Percentiles rank a stretch among this genome's conserved stretches.
phyloP scores from a whole-genome alignment of 179 eudicot genomes.

The Pouteria campechiana region DNA sequence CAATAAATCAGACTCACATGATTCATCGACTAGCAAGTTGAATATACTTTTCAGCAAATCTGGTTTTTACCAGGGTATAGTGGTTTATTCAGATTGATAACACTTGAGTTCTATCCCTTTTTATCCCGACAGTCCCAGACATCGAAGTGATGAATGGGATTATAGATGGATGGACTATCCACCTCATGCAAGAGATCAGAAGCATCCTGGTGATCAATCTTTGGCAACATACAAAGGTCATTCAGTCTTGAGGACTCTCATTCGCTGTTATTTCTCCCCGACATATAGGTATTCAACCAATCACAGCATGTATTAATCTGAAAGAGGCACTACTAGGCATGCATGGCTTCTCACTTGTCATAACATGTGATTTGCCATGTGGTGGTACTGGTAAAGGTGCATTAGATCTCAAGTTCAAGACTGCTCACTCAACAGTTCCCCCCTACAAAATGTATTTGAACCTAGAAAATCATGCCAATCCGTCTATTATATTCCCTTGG shows the following conservation, averaged over 20 bases:
- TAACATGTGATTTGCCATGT: background rate
- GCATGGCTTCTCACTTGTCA: background rate
- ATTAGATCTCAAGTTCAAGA: no score
- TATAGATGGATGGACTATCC: slow-evolving; percentile 95
- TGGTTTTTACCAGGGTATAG: no score
- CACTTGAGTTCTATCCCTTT: background rate
- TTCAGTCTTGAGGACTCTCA: slow-evolving; percentile 74
- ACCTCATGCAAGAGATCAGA: slow-evolving; percentile 31
- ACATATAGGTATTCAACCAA: slow-evolving; percentile 32
- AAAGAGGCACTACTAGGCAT: no score
- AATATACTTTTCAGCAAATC: no score
- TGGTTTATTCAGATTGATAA: no score
- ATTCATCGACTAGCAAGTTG: no score
- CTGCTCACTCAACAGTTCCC: no score
- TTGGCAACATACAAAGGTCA: slow-evolving; percentile 75
- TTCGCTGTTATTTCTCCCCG: slow-evolving; percentile 89
- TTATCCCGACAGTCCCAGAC: slow-evolving; percentile 23
- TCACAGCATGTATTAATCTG: background rate
- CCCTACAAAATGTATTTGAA: no score
- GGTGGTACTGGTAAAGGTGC: background rate
- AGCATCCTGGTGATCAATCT: slow-evolving; percentile 72
- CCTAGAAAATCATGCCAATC: no score
- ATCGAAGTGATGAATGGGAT: slow-evolving; percentile 68
- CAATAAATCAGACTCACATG: no score
- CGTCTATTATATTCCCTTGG: no score